These are phyloP conservation scores for Chamaenerion angustifolium DNA, from an alignment of 345 rosid species.

Conservation along the genomic window DNA sequence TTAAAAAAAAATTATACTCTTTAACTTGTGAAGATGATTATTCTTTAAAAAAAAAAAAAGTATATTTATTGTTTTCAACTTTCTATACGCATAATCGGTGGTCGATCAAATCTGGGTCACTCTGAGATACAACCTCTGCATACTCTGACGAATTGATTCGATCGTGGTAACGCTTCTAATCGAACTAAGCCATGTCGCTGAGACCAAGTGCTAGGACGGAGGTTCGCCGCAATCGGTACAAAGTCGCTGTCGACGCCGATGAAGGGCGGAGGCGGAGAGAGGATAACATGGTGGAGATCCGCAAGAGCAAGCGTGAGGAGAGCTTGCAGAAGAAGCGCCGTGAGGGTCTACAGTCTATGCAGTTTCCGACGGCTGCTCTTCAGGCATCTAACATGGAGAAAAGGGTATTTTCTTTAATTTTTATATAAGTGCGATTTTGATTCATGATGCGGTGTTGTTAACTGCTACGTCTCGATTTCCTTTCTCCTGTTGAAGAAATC, in stretches of 20 bases:
- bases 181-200: constrained; percentile 36
- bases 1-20: too few species aligned
- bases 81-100: too few species aligned
- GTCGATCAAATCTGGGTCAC: too few species aligned
- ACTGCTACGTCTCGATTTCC: not conserved
- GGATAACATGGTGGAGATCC: constrained; percentile 95
- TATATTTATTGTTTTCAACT: too few species aligned
- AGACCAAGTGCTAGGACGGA: constrained; percentile 63
- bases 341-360: constrained; percentile 55
- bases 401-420: constrained; percentile 24
- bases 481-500: not conserved
- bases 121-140: too few species aligned
- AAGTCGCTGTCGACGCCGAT: constrained; percentile 81
- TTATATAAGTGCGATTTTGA: not conserved
- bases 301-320: constrained; percentile 84
- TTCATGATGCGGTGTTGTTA: not conserved
- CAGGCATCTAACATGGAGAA: constrained; percentile 33
- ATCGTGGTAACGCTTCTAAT: too few species aligned
- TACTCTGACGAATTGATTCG: not conserved
- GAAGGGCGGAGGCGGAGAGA: constrained; percentile 86
- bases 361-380: constrained; percentile 24
- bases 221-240: constrained; percentile 65
- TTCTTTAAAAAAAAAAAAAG: too few species aligned
- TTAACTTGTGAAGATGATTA: too few species aligned
- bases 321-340: constrained; percentile 88